Conservation (phyloP, 345 rosid species). For the Murraya paniculata region DNA sequence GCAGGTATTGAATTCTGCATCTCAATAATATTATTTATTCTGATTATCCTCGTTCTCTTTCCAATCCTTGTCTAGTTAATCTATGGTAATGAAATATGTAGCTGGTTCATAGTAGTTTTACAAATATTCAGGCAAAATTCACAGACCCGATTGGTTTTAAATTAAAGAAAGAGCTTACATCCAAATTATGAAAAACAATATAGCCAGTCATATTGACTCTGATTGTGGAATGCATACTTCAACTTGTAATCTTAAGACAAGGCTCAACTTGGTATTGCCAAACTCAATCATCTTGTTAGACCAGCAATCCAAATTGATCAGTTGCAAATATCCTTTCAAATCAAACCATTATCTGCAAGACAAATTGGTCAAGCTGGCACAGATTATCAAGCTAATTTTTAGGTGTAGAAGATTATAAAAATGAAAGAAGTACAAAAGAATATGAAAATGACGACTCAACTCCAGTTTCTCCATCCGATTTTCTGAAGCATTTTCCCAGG, state of each 20-base stretch:
- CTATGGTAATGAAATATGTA: background rate
- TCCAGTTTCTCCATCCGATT: no score
- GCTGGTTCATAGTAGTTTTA: no score
- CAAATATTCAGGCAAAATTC: background rate
- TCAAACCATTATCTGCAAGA: background rate
- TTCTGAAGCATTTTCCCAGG: no score
- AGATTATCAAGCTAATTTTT: background rate
- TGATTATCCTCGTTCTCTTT: background rate
- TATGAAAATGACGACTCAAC: no score
- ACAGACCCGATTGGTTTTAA: background rate
- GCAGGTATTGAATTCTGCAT: background rate
- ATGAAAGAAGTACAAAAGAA: no score
- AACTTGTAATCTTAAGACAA: background rate
- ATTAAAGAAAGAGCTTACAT: background rate
- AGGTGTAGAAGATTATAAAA: no score
- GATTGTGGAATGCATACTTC: background rate
- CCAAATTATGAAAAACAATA: background rate
- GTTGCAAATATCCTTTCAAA: background rate
- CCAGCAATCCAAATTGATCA: background rate
- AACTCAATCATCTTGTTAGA: background rate
- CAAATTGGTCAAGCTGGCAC: background rate
- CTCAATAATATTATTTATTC: background rate
- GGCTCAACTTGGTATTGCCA: background rate
- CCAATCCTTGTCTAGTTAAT: background rate
- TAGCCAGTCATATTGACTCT: background rate